These are phyloP conservation scores for Cryptococcus amylolentus DNA, from an alignment of 1,284 basidiomycete genomes.

Conservation along the genomic window DNA sequence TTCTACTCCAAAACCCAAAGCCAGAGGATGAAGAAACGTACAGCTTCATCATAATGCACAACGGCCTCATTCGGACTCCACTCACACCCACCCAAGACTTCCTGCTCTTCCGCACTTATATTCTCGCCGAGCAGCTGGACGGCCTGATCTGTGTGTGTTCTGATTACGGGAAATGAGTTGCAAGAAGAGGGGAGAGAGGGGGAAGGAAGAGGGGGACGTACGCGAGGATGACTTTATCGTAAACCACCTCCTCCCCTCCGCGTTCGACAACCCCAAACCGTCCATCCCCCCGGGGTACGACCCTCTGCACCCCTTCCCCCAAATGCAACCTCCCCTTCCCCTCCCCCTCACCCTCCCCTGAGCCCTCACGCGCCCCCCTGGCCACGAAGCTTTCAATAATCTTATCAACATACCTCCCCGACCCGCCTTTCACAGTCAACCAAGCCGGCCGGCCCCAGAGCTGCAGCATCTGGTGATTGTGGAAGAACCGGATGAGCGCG, in stretches of 20 bases:
- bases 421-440: slow-evolving; percentile 70
- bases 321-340: slow-evolving; percentile 58
- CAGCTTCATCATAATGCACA: slow-evolving; percentile 62
- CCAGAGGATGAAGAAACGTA: slow-evolving; percentile 31
- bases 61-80: slow-evolving; percentile 69
- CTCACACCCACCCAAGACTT: slow-evolving; percentile 59
- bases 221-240: slow-evolving; percentile 67
- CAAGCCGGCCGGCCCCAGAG: slow-evolving; percentile 68
- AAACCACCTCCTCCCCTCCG: slow-evolving; percentile 45
- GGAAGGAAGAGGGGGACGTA: background rate
- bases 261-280: slow-evolving; percentile 23
- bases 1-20: background rate
- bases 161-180: background rate
- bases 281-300: slow-evolving; percentile 23
- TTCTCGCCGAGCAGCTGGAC: slow-evolving; percentile 59
- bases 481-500: slow-evolving; percentile 70
- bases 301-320: slow-evolving; percentile 54
- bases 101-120: slow-evolving; percentile 56
- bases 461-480: slow-evolving; percentile 74
- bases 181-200: background rate
- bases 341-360: slow-evolving; percentile 53
- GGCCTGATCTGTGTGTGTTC: slow-evolving; percentile 63
- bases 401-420: slow-evolving; percentile 63
- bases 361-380: slow-evolving; percentile 59
- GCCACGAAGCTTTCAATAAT: slow-evolving; percentile 58